Evolutionary conservation across 495 filamentous ascomycete genomes (phyloP).

Genomic region (Bombardia bombarda): DNA sequence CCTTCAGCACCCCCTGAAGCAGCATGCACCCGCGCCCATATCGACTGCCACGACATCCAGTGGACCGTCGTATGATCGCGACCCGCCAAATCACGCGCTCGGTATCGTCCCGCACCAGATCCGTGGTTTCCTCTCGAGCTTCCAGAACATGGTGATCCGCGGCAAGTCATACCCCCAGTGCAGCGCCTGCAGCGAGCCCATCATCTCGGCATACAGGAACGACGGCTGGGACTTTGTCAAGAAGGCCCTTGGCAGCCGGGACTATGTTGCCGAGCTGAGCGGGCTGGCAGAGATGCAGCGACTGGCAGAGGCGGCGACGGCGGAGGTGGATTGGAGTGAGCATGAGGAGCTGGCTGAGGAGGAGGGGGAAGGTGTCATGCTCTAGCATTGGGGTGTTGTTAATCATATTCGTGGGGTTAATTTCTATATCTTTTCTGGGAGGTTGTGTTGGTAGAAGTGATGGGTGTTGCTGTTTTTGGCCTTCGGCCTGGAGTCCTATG

Average conservation of each 20-base stretch:
- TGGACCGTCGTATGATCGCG: constrained; percentile 42
- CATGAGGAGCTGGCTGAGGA: constrained; percentile 35
- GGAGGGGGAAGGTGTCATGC: constrained; percentile 37
- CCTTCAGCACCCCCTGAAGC: constrained; percentile 70
- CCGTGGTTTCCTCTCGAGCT: constrained; percentile 80
- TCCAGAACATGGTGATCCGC: constrained; percentile 73
- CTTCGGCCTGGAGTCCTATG: too few species aligned
- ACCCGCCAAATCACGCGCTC: constrained; percentile 60
- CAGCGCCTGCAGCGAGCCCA: constrained; percentile 77
- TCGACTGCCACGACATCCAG: constrained; percentile 8
- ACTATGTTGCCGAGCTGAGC: constrained; percentile 85
- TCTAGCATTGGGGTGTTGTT: constrained; percentile 9
- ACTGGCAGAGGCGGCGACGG: constrained; percentile 52
- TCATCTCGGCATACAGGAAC: constrained; percentile 61
- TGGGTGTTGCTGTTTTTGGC: too few species aligned
- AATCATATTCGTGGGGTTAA: too few species aligned
- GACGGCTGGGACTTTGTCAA: constrained; percentile 86
- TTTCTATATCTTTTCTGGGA: too few species aligned
- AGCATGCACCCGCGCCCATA: constrained; percentile 48
- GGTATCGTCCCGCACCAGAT: constrained; percentile 90
- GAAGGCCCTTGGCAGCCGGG: constrained; percentile 71
- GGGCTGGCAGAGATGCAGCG: constrained; percentile 88
- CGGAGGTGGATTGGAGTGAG: constrained; percentile 39
- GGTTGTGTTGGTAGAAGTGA: too few species aligned
- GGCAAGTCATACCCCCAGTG: constrained; percentile 84